Base-by-base conservation (phyloP, 768 basidiomycete species). In the Podaxis mareebaensis region DNA sequence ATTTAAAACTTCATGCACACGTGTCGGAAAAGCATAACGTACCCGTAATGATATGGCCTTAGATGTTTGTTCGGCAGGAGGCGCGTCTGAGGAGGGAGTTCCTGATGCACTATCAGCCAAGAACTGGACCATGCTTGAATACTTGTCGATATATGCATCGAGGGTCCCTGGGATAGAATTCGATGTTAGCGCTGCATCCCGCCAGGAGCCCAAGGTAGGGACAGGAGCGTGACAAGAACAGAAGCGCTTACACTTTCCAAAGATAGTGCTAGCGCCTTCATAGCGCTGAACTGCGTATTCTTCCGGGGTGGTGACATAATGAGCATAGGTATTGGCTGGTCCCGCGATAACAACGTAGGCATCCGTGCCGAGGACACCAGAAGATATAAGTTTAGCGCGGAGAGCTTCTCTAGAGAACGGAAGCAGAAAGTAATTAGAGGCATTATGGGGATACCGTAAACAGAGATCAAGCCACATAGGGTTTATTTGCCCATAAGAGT, bases 91-190 rank as follows among this genome's bases (percentile, higher is more conserved):
- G n/a, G 81, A 68, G 20, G 88, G 86, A 2, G 78, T 71, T 1
- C 80, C 83, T 5, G 70, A 69, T 6, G 80, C 78, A 55, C 74
- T 73, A 58, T 86, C 82, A 0, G 82, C 83, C 26, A 92, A 78
- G 78, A 81, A 89, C 3, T 83, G 79, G 11, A 91, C 83, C 33
- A 92, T 80, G 66, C 81, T 85, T 40, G 80, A 79, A 72, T 92
- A 93, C 69, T 87, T 88, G 73, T 91, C 81, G 63, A 92, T 89
- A 70, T 91, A 93, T 2, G 92, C 87, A 49, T 92, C 90, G n/a
- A 92, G 79, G 2, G 90, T 91, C 67, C 79, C 90, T 91, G 64
- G 30, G 39, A 48, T 20, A 12, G 42, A 33, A 12, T 17, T 51
- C n/a, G 20, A 42, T 15, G 40, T 46, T 46, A 46, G 44, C n/a